A percentile compares a stretch with the other conserved stretches of the same genome.
These are phyloP conservation scores for Cercophora sp. DNA, from an alignment of 495 filamentous ascomycete species.

Conservation along the genomic window DNA sequence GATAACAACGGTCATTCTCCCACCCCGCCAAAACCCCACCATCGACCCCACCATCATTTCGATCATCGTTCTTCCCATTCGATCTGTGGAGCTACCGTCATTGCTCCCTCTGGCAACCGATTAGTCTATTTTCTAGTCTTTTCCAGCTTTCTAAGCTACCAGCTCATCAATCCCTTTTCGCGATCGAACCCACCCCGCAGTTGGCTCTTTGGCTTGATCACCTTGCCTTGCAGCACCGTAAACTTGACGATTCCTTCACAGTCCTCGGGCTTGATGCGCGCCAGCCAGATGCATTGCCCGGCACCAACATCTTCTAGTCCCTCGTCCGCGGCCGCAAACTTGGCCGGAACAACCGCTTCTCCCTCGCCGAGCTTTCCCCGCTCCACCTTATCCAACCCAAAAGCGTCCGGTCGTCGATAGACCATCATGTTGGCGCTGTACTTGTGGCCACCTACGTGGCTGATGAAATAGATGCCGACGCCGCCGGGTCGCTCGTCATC, in stretches of 20 bases:
- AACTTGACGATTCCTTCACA: constrained; percentile 90
- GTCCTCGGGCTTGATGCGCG: constrained; percentile 81
- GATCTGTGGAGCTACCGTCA: not conserved
- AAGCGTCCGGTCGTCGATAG: constrained; percentile 66
- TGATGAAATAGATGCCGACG: constrained; percentile 92
- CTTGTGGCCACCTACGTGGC: constrained; percentile 92
- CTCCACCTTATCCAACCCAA: constrained; percentile 46
- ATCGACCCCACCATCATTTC: no score
- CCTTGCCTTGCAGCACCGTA: constrained; percentile 89
- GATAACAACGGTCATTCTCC: not conserved
- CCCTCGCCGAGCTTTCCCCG: constrained; percentile 33
- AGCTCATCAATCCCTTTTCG: constrained; percentile 73
- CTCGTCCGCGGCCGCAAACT: constrained; percentile 16
- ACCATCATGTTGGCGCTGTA: constrained; percentile 90
- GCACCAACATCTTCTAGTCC: constrained; percentile 54
- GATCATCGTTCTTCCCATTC: no score
- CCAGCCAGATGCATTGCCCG: constrained; percentile 91
- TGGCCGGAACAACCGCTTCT: constrained; percentile 16
- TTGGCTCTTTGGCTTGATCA: constrained; percentile 81
- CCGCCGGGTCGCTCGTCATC: constrained; percentile 84
- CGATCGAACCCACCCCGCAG: constrained; percentile 89
- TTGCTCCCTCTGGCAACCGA: not conserved
- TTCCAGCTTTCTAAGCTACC: constrained; percentile 47
- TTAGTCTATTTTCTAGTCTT: not conserved
- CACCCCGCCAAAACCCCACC: constrained; percentile 1